Percentiles rank a stretch among this genome's conserved stretches.
phyloP scores from a whole-genome alignment of 192 early-diverging fungal species.

The Linnemannia zychae region DNA sequence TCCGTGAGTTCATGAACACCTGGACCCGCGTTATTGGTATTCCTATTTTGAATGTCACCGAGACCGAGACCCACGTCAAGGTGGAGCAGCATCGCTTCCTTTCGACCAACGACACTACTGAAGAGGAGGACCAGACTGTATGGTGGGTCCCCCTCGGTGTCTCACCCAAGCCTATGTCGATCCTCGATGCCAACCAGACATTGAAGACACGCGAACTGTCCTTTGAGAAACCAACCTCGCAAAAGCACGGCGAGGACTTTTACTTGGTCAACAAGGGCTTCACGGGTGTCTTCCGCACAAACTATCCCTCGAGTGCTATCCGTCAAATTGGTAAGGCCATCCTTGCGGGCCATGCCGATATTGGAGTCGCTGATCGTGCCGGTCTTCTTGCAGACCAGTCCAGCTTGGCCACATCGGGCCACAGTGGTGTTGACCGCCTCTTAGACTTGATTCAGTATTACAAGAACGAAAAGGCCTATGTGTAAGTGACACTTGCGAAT shows the following conservation, averaged over 20 bases:
- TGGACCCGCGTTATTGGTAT: constrained; percentile 81
- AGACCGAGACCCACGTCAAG: constrained; percentile 59
- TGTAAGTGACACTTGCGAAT: constrained; percentile 51
- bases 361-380: constrained; percentile 77
- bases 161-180: constrained; percentile 62
- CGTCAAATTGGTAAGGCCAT: constrained; percentile 64
- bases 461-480: constrained; percentile 80
- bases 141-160: constrained; percentile 87
- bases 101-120: constrained; percentile 68
- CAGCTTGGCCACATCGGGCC: constrained; percentile 80
- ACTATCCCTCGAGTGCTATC: constrained; percentile 69
- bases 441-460: constrained; percentile 82
- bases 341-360: constrained; percentile 57
- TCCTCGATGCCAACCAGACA: constrained; percentile 20
- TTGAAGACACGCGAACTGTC: constrained; percentile 61
- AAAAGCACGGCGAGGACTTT: constrained; percentile 58
- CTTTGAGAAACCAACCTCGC: constrained; percentile 55
- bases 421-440: constrained; percentile 75
- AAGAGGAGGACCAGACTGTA: constrained; percentile 72
- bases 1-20: constrained; percentile 74
- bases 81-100: constrained; percentile 80
- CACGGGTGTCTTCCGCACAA: constrained; percentile 89
- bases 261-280: constrained; percentile 87
- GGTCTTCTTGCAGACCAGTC: constrained; percentile 87
- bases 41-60: constrained; percentile 73